Evolutionary conservation across 495 filamentous ascomycete genomes (phyloP).

Genomic region (Terfezia boudieri): DNA sequence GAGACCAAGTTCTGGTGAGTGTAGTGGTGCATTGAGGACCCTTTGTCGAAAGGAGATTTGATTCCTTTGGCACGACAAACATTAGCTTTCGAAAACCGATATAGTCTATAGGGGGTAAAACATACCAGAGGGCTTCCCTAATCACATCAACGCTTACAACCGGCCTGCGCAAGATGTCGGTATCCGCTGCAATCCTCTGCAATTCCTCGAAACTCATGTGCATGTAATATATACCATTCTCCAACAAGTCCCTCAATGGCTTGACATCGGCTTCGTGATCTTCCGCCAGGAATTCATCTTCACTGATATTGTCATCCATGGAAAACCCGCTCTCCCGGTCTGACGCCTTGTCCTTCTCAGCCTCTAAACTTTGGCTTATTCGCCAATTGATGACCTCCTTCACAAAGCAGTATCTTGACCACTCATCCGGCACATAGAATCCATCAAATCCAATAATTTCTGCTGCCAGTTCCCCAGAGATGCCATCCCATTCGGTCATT

Average conservation of each 20-base stretch:
- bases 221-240: slow-evolving; percentile 39
- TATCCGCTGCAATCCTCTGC: slow-evolving; percentile 28
- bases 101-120: background rate
- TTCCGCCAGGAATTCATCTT: slow-evolving; percentile 10
- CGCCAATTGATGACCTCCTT: slow-evolving; percentile 32
- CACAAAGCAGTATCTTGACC: slow-evolving; percentile 34
- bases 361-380: slow-evolving; percentile 15
- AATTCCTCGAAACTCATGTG: slow-evolving; percentile 38
- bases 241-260: slow-evolving; percentile 32
- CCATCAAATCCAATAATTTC: slow-evolving; percentile 39
- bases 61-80: slow-evolving; percentile 1
- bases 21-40: slow-evolving; percentile 28
- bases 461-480: slow-evolving; percentile 32
- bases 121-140: slow-evolving; percentile 29
- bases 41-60: slow-evolving; percentile 32
- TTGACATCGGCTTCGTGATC: slow-evolving; percentile 30
- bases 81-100: background rate
- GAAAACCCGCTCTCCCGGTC: slow-evolving; percentile 7
- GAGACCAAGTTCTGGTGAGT: slow-evolving; percentile 23
- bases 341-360: slow-evolving; percentile 18
- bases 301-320: slow-evolving; percentile 4
- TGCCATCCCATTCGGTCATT: slow-evolving; percentile 33
- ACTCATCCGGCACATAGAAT: slow-evolving; percentile 36
- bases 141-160: slow-evolving; percentile 32
- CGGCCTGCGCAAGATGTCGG: slow-evolving; percentile 31